Conservation (phyloP, 768 basidiomycete genomes). For the Suillus occidentalis region DNA sequence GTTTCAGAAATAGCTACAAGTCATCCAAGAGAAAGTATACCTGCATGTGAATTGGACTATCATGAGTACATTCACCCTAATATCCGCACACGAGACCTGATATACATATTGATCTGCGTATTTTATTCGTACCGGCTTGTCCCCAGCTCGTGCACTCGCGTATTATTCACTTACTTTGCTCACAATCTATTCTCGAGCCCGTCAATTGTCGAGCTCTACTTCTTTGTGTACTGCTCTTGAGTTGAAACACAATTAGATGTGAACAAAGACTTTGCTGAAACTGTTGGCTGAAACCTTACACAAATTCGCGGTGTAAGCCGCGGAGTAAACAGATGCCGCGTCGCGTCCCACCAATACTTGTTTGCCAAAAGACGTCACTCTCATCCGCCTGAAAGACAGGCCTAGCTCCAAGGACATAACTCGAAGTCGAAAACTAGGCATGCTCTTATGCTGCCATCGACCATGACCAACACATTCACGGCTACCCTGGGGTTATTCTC, state of each 20-base stretch:
- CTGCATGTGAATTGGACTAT: background rate
- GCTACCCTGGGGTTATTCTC: conserved; percentile 33
- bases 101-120: background rate
- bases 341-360: background rate
- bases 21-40: conserved; percentile 3
- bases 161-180: too few species aligned
- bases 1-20: background rate
- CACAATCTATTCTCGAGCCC: too few species aligned
- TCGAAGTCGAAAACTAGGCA: background rate
- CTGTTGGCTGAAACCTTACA: background rate
- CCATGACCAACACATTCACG: conserved; percentile 16
- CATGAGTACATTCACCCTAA: background rate
- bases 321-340: background rate
- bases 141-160: background rate
- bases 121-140: background rate
- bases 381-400: background rate
- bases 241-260: background rate
- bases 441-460: background rate
- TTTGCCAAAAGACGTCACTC: background rate
- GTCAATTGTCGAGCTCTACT: background rate
- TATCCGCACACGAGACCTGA: background rate
- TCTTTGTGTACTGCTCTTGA: background rate
- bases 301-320: background rate
- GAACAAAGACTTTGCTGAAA: background rate
- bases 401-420: background rate